Evolutionary conservation across 2,329 filamentous ascomycete species (phyloP).

Genomic region (Aspergillus cejpii): DNA sequence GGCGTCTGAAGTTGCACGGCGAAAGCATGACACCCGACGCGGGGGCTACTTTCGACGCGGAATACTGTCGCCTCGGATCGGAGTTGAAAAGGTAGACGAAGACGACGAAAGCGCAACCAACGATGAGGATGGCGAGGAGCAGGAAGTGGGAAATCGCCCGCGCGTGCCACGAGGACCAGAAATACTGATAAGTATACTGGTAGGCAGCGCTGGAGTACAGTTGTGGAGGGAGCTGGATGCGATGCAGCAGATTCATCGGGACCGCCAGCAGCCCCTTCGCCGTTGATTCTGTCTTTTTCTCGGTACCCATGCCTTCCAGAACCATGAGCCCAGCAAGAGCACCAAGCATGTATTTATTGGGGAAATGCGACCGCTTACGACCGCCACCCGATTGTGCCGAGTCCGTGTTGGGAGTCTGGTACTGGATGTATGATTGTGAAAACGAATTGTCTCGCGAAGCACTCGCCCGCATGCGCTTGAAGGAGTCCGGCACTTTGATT

Average conservation of each 20-base stretch:
- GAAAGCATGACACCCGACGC: constrained; percentile 40
- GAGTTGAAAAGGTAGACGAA: constrained; percentile 52
- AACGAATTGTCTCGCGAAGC: constrained; percentile 30
- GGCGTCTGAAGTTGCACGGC: constrained; percentile 77
- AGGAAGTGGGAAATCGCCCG: constrained; percentile 40
- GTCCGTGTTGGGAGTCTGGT: constrained; percentile 17
- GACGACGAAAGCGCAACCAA: constrained; percentile 51
- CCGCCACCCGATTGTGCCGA: constrained; percentile 40
- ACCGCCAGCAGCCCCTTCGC: constrained; percentile 61
- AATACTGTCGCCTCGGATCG: constrained; percentile 50
- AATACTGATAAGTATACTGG: constrained; percentile 19
- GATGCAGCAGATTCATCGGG: constrained; percentile 53
- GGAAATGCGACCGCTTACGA: constrained; percentile 46
- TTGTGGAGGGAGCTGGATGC: constrained; percentile 20
- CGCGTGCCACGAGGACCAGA: constrained; percentile 35
- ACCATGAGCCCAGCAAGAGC: constrained; percentile 90
- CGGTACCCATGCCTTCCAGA: constrained; percentile 69
- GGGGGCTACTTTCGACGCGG: constrained; percentile 30
- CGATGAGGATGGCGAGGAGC: constrained; percentile 47
- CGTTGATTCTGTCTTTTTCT: constrained; percentile 55
- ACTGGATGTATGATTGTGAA: constrained; percentile 37
- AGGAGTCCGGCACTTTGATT: constrained; percentile 40
- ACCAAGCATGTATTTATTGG: constrained; percentile 81
- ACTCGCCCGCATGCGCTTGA: constrained; percentile 38
- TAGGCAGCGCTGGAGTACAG: constrained; percentile 23